phyloP scores from a whole-genome alignment of 2,329 filamentous ascomycete genomes.

The Fusarium pininemorale region DNA sequence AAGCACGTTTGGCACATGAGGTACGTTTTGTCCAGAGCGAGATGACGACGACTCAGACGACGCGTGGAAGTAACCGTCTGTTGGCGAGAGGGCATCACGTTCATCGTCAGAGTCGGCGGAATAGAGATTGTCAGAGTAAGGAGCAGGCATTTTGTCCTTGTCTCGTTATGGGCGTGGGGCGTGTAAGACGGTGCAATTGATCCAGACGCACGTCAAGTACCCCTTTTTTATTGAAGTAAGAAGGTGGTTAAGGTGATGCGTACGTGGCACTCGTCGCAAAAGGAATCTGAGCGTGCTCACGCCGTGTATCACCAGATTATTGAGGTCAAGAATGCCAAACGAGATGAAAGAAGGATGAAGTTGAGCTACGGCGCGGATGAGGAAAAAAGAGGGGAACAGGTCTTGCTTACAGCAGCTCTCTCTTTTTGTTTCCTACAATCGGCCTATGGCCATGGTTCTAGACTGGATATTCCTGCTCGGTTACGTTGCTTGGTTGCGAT shows the following conservation, averaged over 20 bases:
- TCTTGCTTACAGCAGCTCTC: conserved; percentile 6
- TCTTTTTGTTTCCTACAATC: neutral
- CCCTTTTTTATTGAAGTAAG: neutral
- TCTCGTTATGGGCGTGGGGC: neutral
- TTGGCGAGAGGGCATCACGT: conserved; percentile 55
- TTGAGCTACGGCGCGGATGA: conserved; percentile 14
- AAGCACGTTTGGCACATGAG: conserved; percentile 58
- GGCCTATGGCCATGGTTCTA: neutral
- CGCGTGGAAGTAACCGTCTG: conserved; percentile 62
- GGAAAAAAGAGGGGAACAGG: conserved; percentile 16
- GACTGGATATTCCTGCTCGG: conserved; percentile 1
- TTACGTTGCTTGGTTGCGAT: conserved; percentile 13
- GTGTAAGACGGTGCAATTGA: conserved; percentile 18
- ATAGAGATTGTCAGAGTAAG: conserved; percentile 60
- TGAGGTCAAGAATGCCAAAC: neutral
- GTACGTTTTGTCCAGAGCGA: conserved; percentile 47
- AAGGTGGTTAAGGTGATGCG: neutral
- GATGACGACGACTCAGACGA: conserved; percentile 44
- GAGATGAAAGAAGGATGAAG: conserved; percentile 1
- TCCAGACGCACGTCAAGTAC: neutral
- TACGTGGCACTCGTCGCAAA: conserved; percentile 12
- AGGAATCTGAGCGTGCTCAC: neutral
- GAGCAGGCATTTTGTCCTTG: conserved; percentile 52
- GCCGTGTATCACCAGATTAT: neutral
- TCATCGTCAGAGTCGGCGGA: conserved; percentile 52